Percentiles rank a stretch among this genome's conserved stretches.
Evolutionary conservation across 169 alveolate species (phyloP).

Genomic region (Cryptosporidium baileyi): DNA sequence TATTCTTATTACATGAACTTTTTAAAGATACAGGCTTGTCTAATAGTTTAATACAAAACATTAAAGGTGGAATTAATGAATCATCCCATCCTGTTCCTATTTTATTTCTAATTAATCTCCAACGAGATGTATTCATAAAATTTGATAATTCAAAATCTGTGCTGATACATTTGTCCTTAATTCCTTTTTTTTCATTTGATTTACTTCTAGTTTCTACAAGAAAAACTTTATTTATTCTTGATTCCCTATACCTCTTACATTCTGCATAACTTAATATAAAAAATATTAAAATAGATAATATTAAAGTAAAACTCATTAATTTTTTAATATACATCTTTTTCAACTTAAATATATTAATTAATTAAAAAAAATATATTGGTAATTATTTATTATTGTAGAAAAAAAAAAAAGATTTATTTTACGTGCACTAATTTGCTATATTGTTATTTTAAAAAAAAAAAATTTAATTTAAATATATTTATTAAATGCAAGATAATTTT

Average conservation of each 20-base stretch:
- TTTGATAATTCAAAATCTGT: neutral
- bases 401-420: neutral
- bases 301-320: neutral
- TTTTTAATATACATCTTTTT: neutral
- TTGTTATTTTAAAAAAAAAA: neutral
- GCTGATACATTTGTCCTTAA: neutral
- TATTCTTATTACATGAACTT: conserved; percentile 8
- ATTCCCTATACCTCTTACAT: conserved; percentile 34
- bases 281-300: neutral
- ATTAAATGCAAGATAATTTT: neutral
- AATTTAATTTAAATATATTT: neutral
- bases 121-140: conserved; percentile 48
- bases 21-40: conserved; percentile 15
- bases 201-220: conserved; percentile 13
- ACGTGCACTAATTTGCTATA: neutral
- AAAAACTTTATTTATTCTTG: conserved; percentile 26
- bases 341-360: neutral
- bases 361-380: neutral
- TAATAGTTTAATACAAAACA: conserved; percentile 47
- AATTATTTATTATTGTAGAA: neutral
- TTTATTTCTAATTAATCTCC: conserved; percentile 41
- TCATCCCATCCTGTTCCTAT: conserved; percentile 67
- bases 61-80: conserved; percentile 49
- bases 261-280: neutral
- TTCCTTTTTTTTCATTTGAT: neutral